phyloP scores from a whole-genome alignment of 2,329 filamentous ascomycete species.

The Exophiala oligosperma region DNA sequence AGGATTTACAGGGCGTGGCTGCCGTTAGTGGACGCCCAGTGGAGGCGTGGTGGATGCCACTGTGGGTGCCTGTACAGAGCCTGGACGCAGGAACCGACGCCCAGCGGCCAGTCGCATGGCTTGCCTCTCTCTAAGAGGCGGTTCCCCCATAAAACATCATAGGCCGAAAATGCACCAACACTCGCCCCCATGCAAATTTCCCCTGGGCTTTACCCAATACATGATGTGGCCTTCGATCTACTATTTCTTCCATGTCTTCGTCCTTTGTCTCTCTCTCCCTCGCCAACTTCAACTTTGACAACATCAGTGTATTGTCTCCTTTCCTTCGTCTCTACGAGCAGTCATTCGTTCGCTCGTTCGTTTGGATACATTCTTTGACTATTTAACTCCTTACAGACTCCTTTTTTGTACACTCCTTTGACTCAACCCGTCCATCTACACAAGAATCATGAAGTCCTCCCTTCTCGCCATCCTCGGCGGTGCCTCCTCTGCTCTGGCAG shows the following conservation, averaged over 20 bases:
- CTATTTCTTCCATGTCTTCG: too few relatives aligned
- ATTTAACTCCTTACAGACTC: not conserved
- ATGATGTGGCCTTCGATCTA: not conserved
- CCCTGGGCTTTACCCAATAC: not conserved
- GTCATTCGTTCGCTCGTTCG: not conserved
- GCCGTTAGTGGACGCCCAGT: too few relatives aligned
- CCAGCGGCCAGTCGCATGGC: too few relatives aligned
- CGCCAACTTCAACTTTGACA: not conserved
- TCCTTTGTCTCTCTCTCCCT: not conserved
- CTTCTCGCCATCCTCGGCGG: conserved; percentile 33
- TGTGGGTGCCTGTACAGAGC: too few relatives aligned
- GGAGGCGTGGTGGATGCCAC: too few relatives aligned
- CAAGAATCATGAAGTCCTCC: conserved; percentile 34
- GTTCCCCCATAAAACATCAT: not conserved
- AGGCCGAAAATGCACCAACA: not conserved
- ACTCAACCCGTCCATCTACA: not conserved
- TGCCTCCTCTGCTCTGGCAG: conserved; percentile 31
- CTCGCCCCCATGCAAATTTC: not conserved
- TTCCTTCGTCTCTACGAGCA: not conserved
- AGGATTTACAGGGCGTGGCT: too few relatives aligned
- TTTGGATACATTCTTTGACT: not conserved
- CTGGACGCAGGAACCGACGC: too few relatives aligned
- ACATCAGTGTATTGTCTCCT: not conserved
- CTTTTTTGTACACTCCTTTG: not conserved
- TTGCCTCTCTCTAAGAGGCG: not conserved